Evolutionary conservation across 2,329 filamentous ascomycete species (phyloP).

Genomic region (Aspergillus pseudoterreus): DNA sequence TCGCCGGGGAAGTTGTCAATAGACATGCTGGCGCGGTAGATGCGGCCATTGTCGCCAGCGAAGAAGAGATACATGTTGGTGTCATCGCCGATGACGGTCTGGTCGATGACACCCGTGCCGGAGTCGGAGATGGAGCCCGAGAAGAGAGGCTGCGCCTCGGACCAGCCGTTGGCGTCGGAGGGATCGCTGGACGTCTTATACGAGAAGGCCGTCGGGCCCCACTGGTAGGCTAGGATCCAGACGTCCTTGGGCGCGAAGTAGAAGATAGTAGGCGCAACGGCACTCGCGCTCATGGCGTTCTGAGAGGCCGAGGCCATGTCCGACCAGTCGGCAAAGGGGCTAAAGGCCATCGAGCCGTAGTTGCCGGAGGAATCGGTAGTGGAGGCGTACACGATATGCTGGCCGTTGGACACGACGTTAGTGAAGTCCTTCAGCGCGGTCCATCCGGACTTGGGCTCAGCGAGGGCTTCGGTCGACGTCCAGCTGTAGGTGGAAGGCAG

Average conservation of each 20-base stretch:
- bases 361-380: conserved; percentile 40
- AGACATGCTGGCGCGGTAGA: conserved; percentile 63
- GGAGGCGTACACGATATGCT: conserved; percentile 60
- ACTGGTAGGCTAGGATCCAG: conserved; percentile 66
- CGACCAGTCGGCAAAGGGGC: conserved; percentile 51
- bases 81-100: conserved; percentile 60
- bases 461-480: conserved; percentile 52
- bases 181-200: conserved; percentile 60
- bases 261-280: conserved; percentile 62
- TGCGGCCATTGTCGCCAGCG: conserved; percentile 62
- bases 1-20: conserved; percentile 59
- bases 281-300: conserved; percentile 44
- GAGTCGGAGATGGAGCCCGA: conserved; percentile 50
- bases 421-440: conserved; percentile 63
- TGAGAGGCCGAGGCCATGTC: conserved; percentile 52
- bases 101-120: conserved; percentile 57
- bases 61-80: conserved; percentile 66
- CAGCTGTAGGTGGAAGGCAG: conserved; percentile 58
- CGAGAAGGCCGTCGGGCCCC: conserved; percentile 57
- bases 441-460: conserved; percentile 53
- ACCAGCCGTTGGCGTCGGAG: conserved; percentile 57
- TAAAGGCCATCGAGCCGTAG: conserved; percentile 60
- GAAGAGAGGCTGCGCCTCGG: conserved; percentile 52
- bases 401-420: conserved; percentile 50
- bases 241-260: conserved; percentile 58